Evolutionary conservation across 2,329 filamentous ascomycete genomes (phyloP).

Genomic region (Hymenoscyphus infarciens): DNA sequence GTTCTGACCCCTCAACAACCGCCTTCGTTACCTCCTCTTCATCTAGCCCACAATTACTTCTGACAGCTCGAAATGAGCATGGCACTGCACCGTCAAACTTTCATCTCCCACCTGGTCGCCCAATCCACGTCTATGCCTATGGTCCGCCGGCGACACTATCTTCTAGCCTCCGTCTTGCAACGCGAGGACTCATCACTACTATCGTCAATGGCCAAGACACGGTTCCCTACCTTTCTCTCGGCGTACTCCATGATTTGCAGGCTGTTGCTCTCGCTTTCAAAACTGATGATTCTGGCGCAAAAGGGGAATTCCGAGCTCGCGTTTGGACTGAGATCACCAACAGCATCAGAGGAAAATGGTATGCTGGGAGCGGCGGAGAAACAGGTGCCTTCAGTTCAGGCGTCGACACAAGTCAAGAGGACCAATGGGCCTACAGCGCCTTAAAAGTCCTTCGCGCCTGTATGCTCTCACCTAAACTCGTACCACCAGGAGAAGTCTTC

Average conservation of each 20-base stretch:
- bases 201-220: conserved; percentile 70
- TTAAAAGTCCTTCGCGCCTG: conserved; percentile 62
- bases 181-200: conserved; percentile 70
- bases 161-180: conserved; percentile 63
- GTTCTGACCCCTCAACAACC: conserved; percentile 37
- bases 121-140: conserved; percentile 77
- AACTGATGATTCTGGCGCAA: conserved; percentile 63
- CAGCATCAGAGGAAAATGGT: conserved; percentile 60
- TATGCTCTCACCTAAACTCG: conserved; percentile 66
- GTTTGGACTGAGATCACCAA: conserved; percentile 63
- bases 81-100: conserved; percentile 35
- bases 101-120: conserved; percentile 61
- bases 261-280: conserved; percentile 70
- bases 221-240: conserved; percentile 70
- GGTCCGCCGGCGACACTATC: conserved; percentile 73
- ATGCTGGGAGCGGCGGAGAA: conserved; percentile 40
- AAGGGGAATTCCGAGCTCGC: conserved; percentile 61
- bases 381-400: conserved; percentile 33
- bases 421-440: conserved; percentile 65
- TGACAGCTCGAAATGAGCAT: conserved; percentile 50
- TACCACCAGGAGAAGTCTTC: conserved; percentile 76
- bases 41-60: conserved; percentile 66
- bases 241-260: conserved; percentile 71
- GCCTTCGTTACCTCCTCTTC: conserved; percentile 60
- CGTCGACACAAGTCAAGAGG: conserved; percentile 45